Conservation (phyloP, 371 early-diverging fungal species). For the Amoeboaphelidium protococcarum region DNA sequence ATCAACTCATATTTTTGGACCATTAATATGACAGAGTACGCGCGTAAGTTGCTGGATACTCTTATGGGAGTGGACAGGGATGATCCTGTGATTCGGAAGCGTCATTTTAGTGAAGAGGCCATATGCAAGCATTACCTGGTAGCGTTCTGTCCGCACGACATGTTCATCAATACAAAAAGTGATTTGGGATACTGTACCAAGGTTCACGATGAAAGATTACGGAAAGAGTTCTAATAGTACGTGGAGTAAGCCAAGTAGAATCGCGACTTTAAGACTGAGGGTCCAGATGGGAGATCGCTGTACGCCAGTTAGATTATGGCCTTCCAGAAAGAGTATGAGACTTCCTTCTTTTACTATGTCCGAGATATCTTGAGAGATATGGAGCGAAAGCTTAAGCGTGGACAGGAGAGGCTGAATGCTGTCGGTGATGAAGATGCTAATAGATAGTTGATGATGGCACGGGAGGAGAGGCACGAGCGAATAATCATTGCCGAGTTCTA, state of each 20-base stretch:
- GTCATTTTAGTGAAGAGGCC: no score
- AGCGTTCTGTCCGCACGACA: constrained; percentile 53
- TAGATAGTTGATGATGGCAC: constrained; percentile 23
- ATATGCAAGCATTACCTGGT: constrained; percentile 65
- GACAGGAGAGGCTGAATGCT: constrained; percentile 49
- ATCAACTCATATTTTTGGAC: no score
- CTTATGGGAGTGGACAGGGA: no score
- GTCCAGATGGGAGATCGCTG: neutral
- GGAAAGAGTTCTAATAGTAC: constrained; percentile 23
- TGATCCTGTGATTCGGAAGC: no score
- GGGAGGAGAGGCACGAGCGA: constrained; percentile 33
- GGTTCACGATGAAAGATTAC: constrained; percentile 53
- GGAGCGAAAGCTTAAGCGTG: constrained; percentile 49
- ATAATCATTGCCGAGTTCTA: no score
- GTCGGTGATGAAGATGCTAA: no score
- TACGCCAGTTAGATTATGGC: neutral
- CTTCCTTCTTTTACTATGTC: constrained; percentile 29
- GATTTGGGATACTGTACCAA: constrained; percentile 43
- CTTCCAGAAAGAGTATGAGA: constrained; percentile 24
- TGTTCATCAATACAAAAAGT: constrained; percentile 66
- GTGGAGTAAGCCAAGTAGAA: neutral
- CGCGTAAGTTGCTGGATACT: no score
- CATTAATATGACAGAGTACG: no score
- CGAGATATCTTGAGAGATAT: constrained; percentile 31
- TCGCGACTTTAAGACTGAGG: neutral